Conservation (phyloP, 345 rosid genomes). For the Clarkia xantiana region DNA sequence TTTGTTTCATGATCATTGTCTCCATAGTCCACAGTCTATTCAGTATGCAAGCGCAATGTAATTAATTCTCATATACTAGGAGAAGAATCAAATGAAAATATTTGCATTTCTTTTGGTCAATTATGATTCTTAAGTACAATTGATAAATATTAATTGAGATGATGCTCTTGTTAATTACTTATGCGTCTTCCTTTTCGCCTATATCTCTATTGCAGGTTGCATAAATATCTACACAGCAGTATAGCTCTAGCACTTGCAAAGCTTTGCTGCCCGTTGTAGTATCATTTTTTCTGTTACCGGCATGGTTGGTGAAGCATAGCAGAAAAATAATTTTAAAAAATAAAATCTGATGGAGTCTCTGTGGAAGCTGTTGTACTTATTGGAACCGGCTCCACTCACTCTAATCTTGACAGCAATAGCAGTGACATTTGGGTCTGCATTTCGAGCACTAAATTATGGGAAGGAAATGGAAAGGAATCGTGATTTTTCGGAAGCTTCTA, state of each 20-base stretch:
- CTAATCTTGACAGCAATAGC: constrained; percentile 73
- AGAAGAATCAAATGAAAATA: too few species aligned
- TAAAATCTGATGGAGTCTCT: constrained; percentile 50
- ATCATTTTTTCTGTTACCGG: background rate
- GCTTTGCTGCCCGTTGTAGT: constrained; percentile 15
- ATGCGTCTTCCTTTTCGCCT: too few species aligned
- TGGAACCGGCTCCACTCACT: constrained; percentile 86
- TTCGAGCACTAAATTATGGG: constrained; percentile 79
- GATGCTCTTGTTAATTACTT: too few species aligned
- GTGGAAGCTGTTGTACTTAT: constrained; percentile 65
- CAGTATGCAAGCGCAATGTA: too few species aligned
- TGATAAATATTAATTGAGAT: too few species aligned
- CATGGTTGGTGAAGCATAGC: background rate
- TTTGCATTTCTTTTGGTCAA: too few species aligned
- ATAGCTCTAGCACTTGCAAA: constrained; percentile 7
- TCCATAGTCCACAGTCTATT: too few species aligned
- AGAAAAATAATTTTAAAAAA: constrained; percentile 4
- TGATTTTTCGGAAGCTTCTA: constrained; percentile 76
- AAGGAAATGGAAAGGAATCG: constrained; percentile 93
- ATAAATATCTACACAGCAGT: constrained; percentile 13
- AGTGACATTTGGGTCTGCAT: constrained; percentile 90
- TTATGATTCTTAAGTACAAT: too few species aligned
- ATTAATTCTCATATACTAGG: too few species aligned
- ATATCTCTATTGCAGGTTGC: constrained; percentile 23
- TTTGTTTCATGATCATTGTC: too few species aligned